Base-by-base conservation (phyloP, 805 yeast species). In the Candida coleopterorum region DNA sequence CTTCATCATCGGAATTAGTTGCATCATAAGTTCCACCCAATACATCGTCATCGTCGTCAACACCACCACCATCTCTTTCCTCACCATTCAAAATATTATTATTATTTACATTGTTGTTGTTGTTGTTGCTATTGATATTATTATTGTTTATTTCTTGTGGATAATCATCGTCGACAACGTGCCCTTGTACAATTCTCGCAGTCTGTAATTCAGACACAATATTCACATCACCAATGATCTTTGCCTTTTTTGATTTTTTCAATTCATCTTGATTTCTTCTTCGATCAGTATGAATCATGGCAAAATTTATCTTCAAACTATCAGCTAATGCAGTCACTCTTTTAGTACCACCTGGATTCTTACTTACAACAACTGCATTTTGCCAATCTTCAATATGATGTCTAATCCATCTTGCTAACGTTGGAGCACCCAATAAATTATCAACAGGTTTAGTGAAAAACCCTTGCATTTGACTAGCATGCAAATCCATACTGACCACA, bases 391-490 rank as follows among this genome's bases (percentile, higher is more conserved):
- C 79, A 33, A 93, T 82, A 52, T 93, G 84, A 58, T 84, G 93
- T 50, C 84, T 79, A 51, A 93, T 90, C 98, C 98, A 93, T 50
- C 85, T 77, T 20, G 96, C 97, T 48, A 93, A 73, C 27, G 96
- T 85, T 33, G 98, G 98, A 2, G 95, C 96, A 18, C 97, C 97
- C 53, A 87, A 88, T 42, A 93, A 68, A 60, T 93, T 93, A 61
- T 93, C 99, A 18, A 93, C 98, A 0, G 99, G 98, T 51, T 88
- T 89, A 23, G 94, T 76, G 69, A 93, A 93, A 57, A 93, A 93
- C 10, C 99, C 99, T 68, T 93, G 98, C 98, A 93, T 93, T 64
- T 93, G 99, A 24, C 96, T 81, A 18, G 99, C 98, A 51, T 79
- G 85, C 47, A 93, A 69, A 56, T 93, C 99, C 97, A 93, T 89